These are phyloP conservation scores for Diplodia seriata DNA, from an alignment of 2,329 filamentous ascomycete species.

Conservation along the genomic window DNA sequence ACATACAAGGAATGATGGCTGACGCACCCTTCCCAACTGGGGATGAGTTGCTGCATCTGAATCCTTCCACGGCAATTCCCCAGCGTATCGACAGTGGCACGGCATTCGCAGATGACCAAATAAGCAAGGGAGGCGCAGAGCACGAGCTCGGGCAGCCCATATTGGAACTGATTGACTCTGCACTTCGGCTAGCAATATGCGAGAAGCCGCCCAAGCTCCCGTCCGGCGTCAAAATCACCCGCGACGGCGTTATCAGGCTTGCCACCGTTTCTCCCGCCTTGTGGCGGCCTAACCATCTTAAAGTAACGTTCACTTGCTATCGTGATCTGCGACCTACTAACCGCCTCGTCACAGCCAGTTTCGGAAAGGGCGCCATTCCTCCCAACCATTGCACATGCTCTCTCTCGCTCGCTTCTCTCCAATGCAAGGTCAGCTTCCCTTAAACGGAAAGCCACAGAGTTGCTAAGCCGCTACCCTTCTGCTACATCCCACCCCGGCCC, in stretches of 20 bases:
- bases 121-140: constrained; percentile 15
- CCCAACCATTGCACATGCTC: constrained; percentile 35
- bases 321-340: constrained; percentile 3
- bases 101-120: constrained; percentile 9
- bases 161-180: constrained; percentile 44
- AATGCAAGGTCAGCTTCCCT: constrained; percentile 34
- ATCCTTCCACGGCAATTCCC: neutral
- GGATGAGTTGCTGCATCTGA: neutral
- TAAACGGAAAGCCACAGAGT: constrained; percentile 33
- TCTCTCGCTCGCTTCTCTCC: constrained; percentile 34
- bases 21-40: constrained; percentile 2
- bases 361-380: constrained; percentile 35
- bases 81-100: constrained; percentile 26
- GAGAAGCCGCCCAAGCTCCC: constrained; percentile 37
- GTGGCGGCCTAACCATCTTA: constrained; percentile 49
- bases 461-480: neutral
- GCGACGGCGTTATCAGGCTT: constrained; percentile 46
- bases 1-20: constrained; percentile 10
- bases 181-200: constrained; percentile 47
- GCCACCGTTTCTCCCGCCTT: constrained; percentile 49
- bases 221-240: constrained; percentile 42
- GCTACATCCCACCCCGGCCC: constrained; percentile 14
- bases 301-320: constrained; percentile 35
- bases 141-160: constrained; percentile 33
- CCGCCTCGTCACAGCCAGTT: neutral